These are phyloP conservation scores for Xylariaceae sp. DNA, from an alignment of 2,329 filamentous ascomycete species.

Conservation along the genomic window DNA sequence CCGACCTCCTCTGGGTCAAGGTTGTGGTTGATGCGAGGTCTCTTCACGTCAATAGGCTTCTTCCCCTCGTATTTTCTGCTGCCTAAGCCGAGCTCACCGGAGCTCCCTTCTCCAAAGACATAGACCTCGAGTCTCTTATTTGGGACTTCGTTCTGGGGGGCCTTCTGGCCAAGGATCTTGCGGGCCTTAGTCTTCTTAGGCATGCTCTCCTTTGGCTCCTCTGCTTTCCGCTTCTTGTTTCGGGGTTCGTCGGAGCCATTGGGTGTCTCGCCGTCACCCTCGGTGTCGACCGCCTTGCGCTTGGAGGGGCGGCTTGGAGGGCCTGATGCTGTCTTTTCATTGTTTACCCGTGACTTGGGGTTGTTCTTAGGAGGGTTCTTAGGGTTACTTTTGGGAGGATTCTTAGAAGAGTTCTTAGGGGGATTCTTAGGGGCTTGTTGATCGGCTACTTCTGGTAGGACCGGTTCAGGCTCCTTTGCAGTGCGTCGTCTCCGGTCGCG, in stretches of 20 bases:
- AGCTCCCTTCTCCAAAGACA: constrained; percentile 61
- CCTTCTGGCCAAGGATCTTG: neutral
- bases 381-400: no score
- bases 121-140: constrained; percentile 39
- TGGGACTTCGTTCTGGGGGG: constrained; percentile 29
- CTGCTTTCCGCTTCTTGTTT: constrained; percentile 14
- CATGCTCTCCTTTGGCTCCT: constrained; percentile 2
- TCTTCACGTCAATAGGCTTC: constrained; percentile 64
- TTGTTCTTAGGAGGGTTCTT: neutral
- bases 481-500: no score
- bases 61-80: constrained; percentile 55
- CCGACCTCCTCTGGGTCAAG: constrained; percentile 58
- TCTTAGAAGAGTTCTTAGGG: no score
- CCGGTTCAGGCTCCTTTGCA: no score
- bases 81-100: constrained; percentile 70
- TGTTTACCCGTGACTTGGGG: no score
- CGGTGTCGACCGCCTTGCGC: constrained; percentile 6
- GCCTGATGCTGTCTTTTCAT: constrained; percentile 6
- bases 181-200: neutral
- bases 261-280: constrained; percentile 3
- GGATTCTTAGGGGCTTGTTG: no score
- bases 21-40: constrained; percentile 66
- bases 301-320: neutral
- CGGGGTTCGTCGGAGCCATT: constrained; percentile 2
- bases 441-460: no score